Percentiles rank a stretch among this genome's conserved stretches.
Conservation (phyloP, 305 asterid genomes). For the Caryopteris hybrid region DNA sequence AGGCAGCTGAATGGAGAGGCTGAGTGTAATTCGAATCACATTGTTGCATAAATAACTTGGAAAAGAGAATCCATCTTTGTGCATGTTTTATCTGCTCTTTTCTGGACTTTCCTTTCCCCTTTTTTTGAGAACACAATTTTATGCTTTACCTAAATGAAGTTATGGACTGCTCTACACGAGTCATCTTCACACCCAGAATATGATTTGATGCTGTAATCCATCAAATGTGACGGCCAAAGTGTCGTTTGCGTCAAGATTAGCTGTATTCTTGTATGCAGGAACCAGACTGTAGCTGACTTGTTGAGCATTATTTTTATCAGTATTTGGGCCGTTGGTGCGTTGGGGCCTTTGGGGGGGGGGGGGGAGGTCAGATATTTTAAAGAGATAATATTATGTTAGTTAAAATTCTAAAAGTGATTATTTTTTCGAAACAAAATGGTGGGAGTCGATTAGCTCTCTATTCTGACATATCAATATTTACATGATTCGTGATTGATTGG, state of each 20-base stretch:
- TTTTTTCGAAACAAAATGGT: too few species aligned
- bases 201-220: not conserved
- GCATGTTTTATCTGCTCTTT: not conserved
- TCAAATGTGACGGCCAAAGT: not conserved
- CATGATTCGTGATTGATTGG: not conserved
- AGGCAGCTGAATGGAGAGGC: constrained; percentile 34
- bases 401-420: too few species aligned
- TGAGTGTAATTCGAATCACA: constrained; percentile 34
- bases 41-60: constrained; percentile 65
- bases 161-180: not conserved
- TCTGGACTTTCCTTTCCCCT: too few species aligned
- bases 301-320: too few species aligned
- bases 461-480: not conserved
- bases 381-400: too few species aligned
- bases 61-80: constrained; percentile 21
- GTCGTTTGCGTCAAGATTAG: not conserved
- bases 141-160: too few species aligned
- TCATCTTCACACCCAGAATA: not conserved
- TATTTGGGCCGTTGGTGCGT: too few species aligned
- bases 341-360: too few species aligned
- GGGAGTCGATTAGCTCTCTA: too few species aligned
- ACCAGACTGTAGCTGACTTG: not conserved
- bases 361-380: too few species aligned
- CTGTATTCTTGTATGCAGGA: not conserved
- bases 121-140: too few species aligned